A percentile compares a stretch with the other conserved stretches of the same genome.
Conservation (phyloP, 495 filamentous ascomycete species). For the Amphirosellinia nigrospora region DNA sequence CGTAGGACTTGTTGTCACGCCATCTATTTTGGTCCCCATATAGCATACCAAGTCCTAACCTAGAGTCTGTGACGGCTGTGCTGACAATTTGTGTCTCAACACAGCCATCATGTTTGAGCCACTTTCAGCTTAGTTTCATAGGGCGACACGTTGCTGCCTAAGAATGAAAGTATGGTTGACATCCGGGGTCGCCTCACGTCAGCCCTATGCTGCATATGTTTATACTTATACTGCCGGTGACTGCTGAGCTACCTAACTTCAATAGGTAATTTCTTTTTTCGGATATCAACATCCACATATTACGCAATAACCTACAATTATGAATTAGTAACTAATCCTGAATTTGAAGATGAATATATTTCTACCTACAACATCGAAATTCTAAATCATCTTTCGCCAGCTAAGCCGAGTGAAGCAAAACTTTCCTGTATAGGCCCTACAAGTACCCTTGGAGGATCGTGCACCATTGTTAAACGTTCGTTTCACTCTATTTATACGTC, state of each 20-base stretch:
- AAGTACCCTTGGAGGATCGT: background rate
- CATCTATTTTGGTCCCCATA: background rate
- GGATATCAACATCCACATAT: background rate
- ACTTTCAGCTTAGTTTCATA: background rate
- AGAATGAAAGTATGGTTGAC: background rate
- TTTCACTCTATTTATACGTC: background rate
- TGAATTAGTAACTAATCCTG: background rate
- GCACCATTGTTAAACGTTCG: background rate
- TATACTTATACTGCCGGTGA: too few species aligned
- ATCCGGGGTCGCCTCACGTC: background rate
- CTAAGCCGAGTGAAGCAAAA: background rate
- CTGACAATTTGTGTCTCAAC: background rate
- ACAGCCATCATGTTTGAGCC: background rate
- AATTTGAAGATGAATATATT: background rate
- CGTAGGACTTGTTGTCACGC: background rate
- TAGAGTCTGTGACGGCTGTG: slow-evolving; percentile 2
- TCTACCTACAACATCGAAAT: background rate
- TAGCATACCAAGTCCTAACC: background rate
- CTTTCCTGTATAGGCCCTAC: background rate
- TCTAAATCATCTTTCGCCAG: background rate
- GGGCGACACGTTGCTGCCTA: background rate
- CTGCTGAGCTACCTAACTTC: background rate
- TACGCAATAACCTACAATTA: background rate
- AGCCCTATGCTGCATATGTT: background rate
- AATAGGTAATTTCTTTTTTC: background rate